A percentile compares a stretch with the other conserved stretches of the same genome.
Conservation (phyloP, 441 rosid genomes). For the Bruguiera hainesii region DNA sequence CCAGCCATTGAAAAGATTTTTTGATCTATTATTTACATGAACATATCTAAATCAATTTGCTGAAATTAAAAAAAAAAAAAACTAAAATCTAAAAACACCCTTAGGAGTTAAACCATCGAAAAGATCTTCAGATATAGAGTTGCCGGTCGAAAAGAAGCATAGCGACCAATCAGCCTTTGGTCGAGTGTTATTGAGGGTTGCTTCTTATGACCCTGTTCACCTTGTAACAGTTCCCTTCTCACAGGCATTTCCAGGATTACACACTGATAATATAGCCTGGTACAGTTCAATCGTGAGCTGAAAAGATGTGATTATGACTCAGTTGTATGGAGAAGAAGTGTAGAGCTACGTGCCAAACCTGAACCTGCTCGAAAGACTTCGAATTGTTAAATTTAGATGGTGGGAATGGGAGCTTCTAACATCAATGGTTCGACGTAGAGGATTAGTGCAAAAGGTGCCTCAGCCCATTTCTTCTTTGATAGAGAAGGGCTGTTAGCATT, state of each 20-base stretch:
- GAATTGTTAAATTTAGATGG: constrained; percentile 72
- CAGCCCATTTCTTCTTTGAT: constrained; percentile 79
- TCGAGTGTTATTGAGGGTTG: too few relatives aligned
- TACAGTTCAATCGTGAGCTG: constrained; percentile 83
- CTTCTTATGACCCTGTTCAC: neutral
- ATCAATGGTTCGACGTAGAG: constrained; percentile 85
- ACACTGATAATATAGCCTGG: constrained; percentile 63
- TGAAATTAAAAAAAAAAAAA: too few relatives aligned
- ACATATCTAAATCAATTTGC: too few relatives aligned
- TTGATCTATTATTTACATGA: too few relatives aligned
- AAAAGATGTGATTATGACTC: constrained; percentile 91
- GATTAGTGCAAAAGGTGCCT: constrained; percentile 82
- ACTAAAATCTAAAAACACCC: too few relatives aligned
- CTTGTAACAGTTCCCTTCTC: constrained; percentile 7
- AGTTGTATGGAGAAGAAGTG: constrained; percentile 64
- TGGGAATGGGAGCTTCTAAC: constrained; percentile 98
- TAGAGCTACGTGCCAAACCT: constrained; percentile 70
- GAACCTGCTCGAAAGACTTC: constrained; percentile 67
- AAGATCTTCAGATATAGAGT: too few relatives aligned
- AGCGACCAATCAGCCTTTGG: too few relatives aligned
- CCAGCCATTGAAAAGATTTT: too few relatives aligned
- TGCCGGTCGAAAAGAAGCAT: too few relatives aligned
- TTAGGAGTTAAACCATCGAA: too few relatives aligned
- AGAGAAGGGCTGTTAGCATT: constrained; percentile 73
- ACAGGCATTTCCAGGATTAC: constrained; percentile 73